Conservation (phyloP, 1,139 yeast genomes). For the Eremothecium sinecaudum region DNA sequence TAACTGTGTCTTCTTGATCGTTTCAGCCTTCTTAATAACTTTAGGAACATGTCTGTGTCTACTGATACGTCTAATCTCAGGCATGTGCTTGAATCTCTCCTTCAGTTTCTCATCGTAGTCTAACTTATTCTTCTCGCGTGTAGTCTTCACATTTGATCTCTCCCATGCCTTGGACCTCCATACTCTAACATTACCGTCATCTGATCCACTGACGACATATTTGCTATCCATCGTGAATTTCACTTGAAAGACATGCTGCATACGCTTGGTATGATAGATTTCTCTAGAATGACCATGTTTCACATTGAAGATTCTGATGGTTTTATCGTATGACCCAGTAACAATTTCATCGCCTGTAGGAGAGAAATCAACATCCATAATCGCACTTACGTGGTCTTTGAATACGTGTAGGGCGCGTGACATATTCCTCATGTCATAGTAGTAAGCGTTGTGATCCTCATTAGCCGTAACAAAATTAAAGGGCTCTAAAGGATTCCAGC, state of each 20-base stretch:
- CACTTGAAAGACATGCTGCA: conserved; percentile 88
- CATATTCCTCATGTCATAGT: conserved; percentile 94
- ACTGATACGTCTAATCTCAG: conserved; percentile 81
- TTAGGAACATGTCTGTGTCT: conserved; percentile 88
- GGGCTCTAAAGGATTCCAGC: conserved; percentile 99
- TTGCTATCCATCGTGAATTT: conserved; percentile 81
- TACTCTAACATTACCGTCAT: conserved; percentile 87
- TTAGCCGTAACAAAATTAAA: conserved; percentile 84
- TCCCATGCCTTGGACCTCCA: conserved; percentile 90
- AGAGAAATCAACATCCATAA: conserved; percentile 86
- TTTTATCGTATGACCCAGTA: conserved; percentile 91
- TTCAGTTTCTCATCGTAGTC: conserved; percentile 88
- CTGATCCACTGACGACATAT: conserved; percentile 84
- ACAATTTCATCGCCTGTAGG: conserved; percentile 97
- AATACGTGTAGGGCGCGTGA: conserved; percentile 68
- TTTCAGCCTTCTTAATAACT: conserved; percentile 79
- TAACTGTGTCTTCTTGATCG: conserved; percentile 68
- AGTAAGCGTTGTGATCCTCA: conserved; percentile 91
- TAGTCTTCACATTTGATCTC: conserved; percentile 68
- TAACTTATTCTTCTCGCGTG: conserved; percentile 70
- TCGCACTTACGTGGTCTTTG: conserved; percentile 95
- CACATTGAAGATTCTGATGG: conserved; percentile 68
- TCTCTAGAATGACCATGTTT: conserved; percentile 90
- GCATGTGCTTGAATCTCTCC: conserved; percentile 92
- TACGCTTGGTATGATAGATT: conserved; percentile 90